These are phyloP conservation scores for Golubevia sp. DNA, from an alignment of 1,284 basidiomycete species.

Conservation along the genomic window DNA sequence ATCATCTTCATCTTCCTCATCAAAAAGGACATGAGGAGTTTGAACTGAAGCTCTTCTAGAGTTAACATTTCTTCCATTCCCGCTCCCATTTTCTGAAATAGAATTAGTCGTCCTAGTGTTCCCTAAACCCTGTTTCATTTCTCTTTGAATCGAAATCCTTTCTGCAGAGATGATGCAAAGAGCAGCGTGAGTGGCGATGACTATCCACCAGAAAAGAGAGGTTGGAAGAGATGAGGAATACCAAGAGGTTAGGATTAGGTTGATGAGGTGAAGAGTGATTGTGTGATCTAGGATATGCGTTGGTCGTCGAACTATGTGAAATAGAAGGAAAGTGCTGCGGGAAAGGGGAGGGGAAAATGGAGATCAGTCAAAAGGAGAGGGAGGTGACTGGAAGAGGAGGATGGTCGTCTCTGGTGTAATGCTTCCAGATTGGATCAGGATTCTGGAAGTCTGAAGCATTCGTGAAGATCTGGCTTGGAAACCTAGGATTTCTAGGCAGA, in stretches of 20 bases:
- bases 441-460: neutral
- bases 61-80: neutral
- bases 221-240: constrained; percentile 21
- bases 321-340: constrained; percentile 28
- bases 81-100: too few species aligned
- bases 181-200: constrained; percentile 31
- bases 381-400: neutral
- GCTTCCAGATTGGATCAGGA: neutral
- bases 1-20: too few species aligned
- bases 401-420: neutral
- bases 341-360: neutral
- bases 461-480: neutral
- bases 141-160: constrained; percentile 38
- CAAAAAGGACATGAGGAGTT: too few species aligned
- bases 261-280: constrained; percentile 42
- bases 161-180: constrained; percentile 35
- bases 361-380: neutral
- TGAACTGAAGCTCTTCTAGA: neutral
- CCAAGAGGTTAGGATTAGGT: constrained; percentile 22
- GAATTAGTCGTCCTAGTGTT: neutral
- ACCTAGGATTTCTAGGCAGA: constrained; percentile 2
- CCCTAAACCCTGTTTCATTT: constrained; percentile 24
- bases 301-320: constrained; percentile 42
- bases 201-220: constrained; percentile 33
- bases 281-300: constrained; percentile 55